These are phyloP conservation scores for Penicillium subrubescens DNA, from an alignment of 495 filamentous ascomycete genomes.

Conservation along the genomic window DNA sequence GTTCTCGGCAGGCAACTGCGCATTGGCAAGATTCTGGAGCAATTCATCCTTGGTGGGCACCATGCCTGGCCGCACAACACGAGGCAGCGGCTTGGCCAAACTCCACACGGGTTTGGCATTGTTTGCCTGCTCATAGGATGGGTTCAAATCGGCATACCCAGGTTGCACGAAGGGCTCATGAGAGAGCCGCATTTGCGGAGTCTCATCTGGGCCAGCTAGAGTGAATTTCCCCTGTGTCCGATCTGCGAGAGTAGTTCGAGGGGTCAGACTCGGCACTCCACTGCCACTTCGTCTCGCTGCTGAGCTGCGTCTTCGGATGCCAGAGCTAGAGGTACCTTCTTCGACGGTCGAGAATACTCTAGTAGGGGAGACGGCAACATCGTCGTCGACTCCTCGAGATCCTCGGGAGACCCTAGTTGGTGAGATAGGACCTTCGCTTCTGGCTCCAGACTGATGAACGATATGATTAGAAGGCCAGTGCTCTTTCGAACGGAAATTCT, in stretches of 20 bases:
- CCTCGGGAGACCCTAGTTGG: slow-evolving; percentile 11
- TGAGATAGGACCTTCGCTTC: slow-evolving; percentile 17
- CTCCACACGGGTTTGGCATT: slow-evolving; percentile 51
- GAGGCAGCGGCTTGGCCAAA: slow-evolving; percentile 52
- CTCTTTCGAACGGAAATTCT: not conserved
- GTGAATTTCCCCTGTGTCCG: slow-evolving; percentile 41
- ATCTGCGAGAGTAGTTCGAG: slow-evolving; percentile 34
- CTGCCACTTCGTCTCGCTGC: slow-evolving; percentile 23
- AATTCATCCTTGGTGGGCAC: slow-evolving; percentile 44
- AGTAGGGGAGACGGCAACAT: slow-evolving; percentile 20
- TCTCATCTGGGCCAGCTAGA: slow-evolving; percentile 41
- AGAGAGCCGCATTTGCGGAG: slow-evolving; percentile 33
- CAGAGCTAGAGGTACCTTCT: not conserved
- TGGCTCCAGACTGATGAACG: slow-evolving; percentile 1
- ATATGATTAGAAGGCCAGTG: not conserved
- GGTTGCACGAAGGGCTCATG: slow-evolving; percentile 49
- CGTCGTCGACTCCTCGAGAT: not conserved
- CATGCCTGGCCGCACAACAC: slow-evolving; percentile 49
- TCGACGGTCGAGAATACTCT: slow-evolving; percentile 10
- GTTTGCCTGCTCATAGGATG: slow-evolving; percentile 42
- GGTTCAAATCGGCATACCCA: slow-evolving; percentile 48
- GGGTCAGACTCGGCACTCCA: slow-evolving; percentile 29
- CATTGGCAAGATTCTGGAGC: slow-evolving; percentile 29
- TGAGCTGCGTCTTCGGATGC: slow-evolving; percentile 27
- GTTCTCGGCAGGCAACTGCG: slow-evolving; percentile 36